Evolutionary conservation across 1,139 yeast genomes (phyloP).

Genomic region (Taphrina flavorubra): DNA sequence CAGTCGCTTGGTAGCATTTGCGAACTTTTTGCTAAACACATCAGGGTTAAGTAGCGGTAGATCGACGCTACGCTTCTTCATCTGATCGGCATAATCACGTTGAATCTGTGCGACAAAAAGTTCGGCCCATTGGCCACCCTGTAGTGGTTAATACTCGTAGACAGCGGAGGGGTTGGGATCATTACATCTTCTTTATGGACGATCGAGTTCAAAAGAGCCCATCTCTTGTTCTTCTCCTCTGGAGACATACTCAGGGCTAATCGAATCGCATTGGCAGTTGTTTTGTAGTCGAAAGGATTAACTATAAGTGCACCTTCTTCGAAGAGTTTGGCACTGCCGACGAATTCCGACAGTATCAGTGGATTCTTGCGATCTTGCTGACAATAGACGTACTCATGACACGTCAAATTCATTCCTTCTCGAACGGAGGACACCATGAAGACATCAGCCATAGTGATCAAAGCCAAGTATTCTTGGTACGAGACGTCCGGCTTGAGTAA

Average conservation of each 20-base stretch:
- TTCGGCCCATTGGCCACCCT: conserved; percentile 72
- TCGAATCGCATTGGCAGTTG: conserved; percentile 67
- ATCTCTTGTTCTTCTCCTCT: conserved; percentile 64
- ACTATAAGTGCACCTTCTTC: conserved; percentile 74
- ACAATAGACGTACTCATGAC: conserved; percentile 90
- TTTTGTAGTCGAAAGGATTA: conserved; percentile 86
- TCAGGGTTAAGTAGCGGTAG: conserved; percentile 49
- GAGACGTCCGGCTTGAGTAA: conserved; percentile 85
- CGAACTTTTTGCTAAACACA: conserved; percentile 47
- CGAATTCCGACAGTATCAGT: conserved; percentile 83
- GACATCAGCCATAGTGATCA: conserved; percentile 81
- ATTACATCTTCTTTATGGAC: conserved; percentile 35
- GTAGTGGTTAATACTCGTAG: background rate
- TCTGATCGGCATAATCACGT: conserved; percentile 68
- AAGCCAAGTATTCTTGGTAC: conserved; percentile 85
- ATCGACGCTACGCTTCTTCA: conserved; percentile 52
- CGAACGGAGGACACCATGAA: conserved; percentile 90
- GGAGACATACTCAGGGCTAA: conserved; percentile 67
- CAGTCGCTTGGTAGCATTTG: conserved; percentile 48
- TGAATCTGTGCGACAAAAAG: conserved; percentile 63
- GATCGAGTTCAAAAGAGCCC: conserved; percentile 49
- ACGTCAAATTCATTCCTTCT: conserved; percentile 95
- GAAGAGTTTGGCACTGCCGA: conserved; percentile 86
- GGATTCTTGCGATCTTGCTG: conserved; percentile 70
- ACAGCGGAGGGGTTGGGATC: background rate